Conservation (phyloP, 2,329 filamentous ascomycete species). For the Aspergillus terreus region DNA sequence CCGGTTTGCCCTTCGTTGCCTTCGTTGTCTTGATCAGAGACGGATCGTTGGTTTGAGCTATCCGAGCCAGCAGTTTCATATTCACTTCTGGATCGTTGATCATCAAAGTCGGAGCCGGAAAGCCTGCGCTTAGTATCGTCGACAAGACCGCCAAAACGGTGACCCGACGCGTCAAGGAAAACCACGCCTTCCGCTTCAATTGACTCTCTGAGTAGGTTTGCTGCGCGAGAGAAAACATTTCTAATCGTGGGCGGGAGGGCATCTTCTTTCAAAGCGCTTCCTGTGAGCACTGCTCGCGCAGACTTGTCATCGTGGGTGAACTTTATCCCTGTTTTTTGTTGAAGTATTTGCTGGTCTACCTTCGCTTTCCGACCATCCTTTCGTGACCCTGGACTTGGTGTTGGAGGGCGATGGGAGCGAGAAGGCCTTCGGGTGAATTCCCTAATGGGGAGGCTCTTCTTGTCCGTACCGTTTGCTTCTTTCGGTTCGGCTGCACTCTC, state of each 20-base stretch:
- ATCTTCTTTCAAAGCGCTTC: conserved; percentile 9
- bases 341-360: too few relatives aligned
- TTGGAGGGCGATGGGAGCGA: too few relatives aligned
- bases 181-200: conserved; percentile 40
- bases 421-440: background rate
- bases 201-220: conserved; percentile 42
- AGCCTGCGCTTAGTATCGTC: conserved; percentile 9
- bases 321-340: background rate
- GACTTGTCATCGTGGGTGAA: background rate
- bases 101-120: conserved; percentile 3
- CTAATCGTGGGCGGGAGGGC: conserved; percentile 11
- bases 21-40: background rate
- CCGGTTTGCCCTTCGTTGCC: background rate
- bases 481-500: background rate
- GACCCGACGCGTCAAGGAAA: conserved; percentile 25
- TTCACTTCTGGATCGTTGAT: conserved; percentile 5
- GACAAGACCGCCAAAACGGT: conserved; percentile 15
- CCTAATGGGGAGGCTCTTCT: background rate
- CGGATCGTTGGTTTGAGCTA: background rate
- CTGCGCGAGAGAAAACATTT: conserved; percentile 42
- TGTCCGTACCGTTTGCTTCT: background rate
- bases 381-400: too few relatives aligned
- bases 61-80: conserved; percentile 21
- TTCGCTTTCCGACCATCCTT: too few relatives aligned
- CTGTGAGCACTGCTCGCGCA: conserved; percentile 3